Conservation (phyloP, 306 rosid genomes). For the Vigna unguiculata region DNA sequence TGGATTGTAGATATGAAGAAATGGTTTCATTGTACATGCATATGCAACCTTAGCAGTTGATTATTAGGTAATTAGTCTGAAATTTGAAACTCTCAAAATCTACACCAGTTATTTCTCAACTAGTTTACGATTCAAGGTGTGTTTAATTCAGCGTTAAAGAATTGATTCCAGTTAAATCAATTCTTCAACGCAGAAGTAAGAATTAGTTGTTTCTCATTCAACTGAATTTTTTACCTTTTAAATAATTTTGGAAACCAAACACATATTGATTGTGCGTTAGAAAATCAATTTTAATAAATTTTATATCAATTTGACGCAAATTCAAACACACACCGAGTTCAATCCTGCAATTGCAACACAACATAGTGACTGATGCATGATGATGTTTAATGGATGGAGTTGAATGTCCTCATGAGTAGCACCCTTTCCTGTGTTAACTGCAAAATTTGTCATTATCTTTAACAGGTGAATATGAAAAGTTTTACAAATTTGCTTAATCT, state of each 20-base stretch:
- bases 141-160: too few relatives aligned
- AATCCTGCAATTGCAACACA: slow-evolving; percentile 61
- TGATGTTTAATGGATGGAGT: too few relatives aligned
- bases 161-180: too few relatives aligned
- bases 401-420: not conserved
- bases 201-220: too few relatives aligned
- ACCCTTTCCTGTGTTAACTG: not conserved
- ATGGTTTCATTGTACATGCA: not conserved
- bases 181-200: too few relatives aligned
- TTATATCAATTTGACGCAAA: too few relatives aligned
- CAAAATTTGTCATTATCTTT: not conserved
- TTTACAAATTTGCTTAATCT: not conserved
- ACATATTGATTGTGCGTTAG: too few relatives aligned
- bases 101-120: not conserved
- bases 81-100: not conserved
- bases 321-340: too few relatives aligned
- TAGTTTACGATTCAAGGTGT: not conserved
- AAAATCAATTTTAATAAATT: too few relatives aligned
- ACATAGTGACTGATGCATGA: slow-evolving; percentile 55
- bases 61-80: not conserved
- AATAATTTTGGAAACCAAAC: too few relatives aligned
- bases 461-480: too few relatives aligned
- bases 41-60: not conserved
- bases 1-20: not conserved
- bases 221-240: too few relatives aligned